Evolutionary conservation across 176 grass and related monocot species (phyloP).

Genomic region (Saccharum spontaneum): DNA sequence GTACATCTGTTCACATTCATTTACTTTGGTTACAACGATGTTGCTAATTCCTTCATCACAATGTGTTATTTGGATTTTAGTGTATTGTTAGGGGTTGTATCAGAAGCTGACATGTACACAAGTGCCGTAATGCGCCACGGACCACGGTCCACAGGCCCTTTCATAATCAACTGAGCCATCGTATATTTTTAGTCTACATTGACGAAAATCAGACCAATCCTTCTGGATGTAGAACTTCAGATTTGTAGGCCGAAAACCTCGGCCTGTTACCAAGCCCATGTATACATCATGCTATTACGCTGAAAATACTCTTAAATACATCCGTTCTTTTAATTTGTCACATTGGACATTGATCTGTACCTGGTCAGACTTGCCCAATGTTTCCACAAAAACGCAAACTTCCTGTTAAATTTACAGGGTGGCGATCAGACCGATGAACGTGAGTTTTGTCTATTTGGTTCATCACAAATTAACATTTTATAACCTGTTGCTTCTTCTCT

Average conservation of each 20-base stretch:
- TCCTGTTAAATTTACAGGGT: neutral
- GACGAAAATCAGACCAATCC: no score
- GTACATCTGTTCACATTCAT: neutral
- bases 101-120: neutral
- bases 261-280: neutral
- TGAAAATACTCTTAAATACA: neutral
- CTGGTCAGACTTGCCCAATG: neutral
- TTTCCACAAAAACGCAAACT: neutral
- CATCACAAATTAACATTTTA: neutral
- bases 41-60: neutral
- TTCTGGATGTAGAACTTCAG: no score
- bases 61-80: neutral
- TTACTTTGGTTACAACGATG: neutral
- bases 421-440: neutral
- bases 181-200: no score
- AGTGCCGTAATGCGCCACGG: no score
- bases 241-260: neutral
- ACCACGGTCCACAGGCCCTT: neutral
- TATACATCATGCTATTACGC: neutral
- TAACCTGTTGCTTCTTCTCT: neutral
- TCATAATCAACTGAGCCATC: neutral
- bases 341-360: neutral
- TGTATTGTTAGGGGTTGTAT: neutral
- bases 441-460: neutral
- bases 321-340: neutral